Conservation (phyloP, 2,329 filamentous ascomycete species). For the Tetracladium maxilliforme region DNA sequence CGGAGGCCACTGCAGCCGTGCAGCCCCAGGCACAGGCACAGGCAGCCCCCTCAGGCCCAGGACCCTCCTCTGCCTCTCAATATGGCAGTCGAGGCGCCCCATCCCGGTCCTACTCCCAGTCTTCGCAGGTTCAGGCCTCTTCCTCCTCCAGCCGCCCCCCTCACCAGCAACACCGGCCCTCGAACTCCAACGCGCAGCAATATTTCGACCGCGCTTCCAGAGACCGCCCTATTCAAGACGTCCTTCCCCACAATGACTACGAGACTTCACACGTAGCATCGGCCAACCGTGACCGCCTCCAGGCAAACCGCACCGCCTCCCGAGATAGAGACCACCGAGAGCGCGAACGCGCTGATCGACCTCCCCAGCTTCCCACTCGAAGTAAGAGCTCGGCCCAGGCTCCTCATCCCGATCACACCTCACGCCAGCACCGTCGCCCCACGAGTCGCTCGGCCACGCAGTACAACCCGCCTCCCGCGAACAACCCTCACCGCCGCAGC, state of each 20-base stretch:
- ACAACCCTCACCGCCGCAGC: constrained; percentile 38
- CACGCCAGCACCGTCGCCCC: constrained; percentile 16
- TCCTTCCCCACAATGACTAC: constrained; percentile 49
- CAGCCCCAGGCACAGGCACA: too few relatives aligned
- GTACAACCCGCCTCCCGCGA: constrained; percentile 31
- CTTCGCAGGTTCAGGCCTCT: too few relatives aligned
- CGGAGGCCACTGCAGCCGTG: too few relatives aligned
- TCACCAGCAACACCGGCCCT: too few relatives aligned
- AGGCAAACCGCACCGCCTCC: not conserved
- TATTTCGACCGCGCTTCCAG: too few relatives aligned
- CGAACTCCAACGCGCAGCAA: too few relatives aligned
- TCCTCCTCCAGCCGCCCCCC: too few relatives aligned
- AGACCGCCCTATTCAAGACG: constrained; percentile 27
- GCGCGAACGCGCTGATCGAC: constrained; percentile 3
- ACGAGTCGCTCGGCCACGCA: constrained; percentile 24
- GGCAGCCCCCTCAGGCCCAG: too few relatives aligned
- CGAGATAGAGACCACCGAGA: constrained; percentile 9
- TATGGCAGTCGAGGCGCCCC: too few relatives aligned
- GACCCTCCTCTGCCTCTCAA: too few relatives aligned
- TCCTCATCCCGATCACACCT: constrained; percentile 13
- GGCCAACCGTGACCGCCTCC: constrained; percentile 25
- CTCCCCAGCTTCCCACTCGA: constrained; percentile 1
- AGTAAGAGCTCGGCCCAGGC: constrained; percentile 11
- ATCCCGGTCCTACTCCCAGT: too few relatives aligned
- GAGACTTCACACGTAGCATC: constrained; percentile 58